Evolutionary conservation across 2,329 filamentous ascomycete species (phyloP).

Genomic region (Plenodomus lindquistii): DNA sequence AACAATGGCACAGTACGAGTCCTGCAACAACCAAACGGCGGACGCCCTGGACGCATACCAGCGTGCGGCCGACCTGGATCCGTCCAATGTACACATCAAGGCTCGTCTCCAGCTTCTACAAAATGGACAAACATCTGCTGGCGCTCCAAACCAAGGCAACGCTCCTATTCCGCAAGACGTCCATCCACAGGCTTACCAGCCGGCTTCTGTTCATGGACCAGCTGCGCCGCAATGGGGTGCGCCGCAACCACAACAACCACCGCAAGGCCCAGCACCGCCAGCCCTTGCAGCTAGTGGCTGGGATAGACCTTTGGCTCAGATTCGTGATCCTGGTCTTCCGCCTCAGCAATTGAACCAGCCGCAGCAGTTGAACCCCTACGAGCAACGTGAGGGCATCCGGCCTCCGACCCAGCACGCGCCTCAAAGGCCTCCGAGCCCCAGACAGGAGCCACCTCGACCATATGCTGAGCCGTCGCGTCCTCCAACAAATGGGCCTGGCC

Average conservation of each 20-base stretch:
- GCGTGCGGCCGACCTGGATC: slow-evolving; percentile 91
- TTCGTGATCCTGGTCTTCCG: slow-evolving; percentile 65
- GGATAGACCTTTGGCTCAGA: slow-evolving; percentile 70
- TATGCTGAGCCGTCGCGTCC: slow-evolving; percentile 70
- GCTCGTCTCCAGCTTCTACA: slow-evolving; percentile 87
- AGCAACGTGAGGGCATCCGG: slow-evolving; percentile 73
- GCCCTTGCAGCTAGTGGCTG: slow-evolving; percentile 59
- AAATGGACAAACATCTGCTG: slow-evolving; percentile 71
- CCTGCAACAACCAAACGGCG: slow-evolving; percentile 97
- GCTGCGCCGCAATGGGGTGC: slow-evolving; percentile 89
- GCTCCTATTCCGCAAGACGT: slow-evolving; percentile 94
- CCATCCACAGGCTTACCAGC: slow-evolving; percentile 91
- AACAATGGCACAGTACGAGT: slow-evolving; percentile 73
- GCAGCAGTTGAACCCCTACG: slow-evolving; percentile 81
- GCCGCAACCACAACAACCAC: slow-evolving; percentile 67
- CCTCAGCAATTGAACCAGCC: slow-evolving; percentile 78
- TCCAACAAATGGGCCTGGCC: slow-evolving; percentile 49
- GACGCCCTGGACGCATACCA: slow-evolving; percentile 96
- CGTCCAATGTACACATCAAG: slow-evolving; percentile 93
- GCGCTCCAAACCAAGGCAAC: slow-evolving; percentile 70
- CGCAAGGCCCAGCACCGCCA: slow-evolving; percentile 66
- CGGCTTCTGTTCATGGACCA: slow-evolving; percentile 77
- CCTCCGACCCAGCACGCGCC: slow-evolving; percentile 66
- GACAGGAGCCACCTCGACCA: slow-evolving; percentile 69
- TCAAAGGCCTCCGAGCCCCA: slow-evolving; percentile 74